A percentile compares a stretch with the other conserved stretches of the same genome.
These are phyloP conservation scores for Hirsutella rhossiliensis DNA, from an alignment of 2,329 filamentous ascomycete species.

Conservation along the genomic window DNA sequence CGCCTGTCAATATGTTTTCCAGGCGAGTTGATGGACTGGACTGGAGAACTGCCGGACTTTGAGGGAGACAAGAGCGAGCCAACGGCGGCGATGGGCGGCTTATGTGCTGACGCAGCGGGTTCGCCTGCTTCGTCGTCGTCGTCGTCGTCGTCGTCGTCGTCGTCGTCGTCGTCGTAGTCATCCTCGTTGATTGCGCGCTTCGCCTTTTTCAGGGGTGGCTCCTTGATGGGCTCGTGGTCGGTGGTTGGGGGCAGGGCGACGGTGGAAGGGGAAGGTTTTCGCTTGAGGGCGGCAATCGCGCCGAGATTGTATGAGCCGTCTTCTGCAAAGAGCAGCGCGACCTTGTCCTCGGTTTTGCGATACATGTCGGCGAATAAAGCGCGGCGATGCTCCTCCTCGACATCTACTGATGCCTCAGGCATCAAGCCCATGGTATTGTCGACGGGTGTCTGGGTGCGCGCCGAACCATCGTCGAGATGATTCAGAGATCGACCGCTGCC, in stretches of 20 bases:
- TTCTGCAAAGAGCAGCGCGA: constrained; percentile 60
- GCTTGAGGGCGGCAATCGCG: constrained; percentile 41
- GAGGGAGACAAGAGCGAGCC: constrained; percentile 54
- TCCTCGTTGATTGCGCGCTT: constrained; percentile 73
- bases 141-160: constrained; percentile 60
- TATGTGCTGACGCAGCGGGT: constrained; percentile 33
- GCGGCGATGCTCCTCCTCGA: constrained; percentile 59
- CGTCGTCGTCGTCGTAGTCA: constrained; percentile 77
- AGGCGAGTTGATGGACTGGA: constrained; percentile 48
- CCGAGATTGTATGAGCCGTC: constrained; percentile 39
- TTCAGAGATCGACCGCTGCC: constrained; percentile 39
- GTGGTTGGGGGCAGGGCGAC: constrained; percentile 40
- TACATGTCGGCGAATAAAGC: constrained; percentile 68
- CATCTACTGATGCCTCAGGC: constrained; percentile 49
- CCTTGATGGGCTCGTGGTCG: constrained; percentile 45
- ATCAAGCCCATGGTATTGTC: constrained; percentile 37
- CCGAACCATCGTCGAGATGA: constrained; percentile 47
- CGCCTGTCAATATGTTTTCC: constrained; percentile 44
- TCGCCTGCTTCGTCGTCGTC: constrained; percentile 46
- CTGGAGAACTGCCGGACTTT: constrained; percentile 57
- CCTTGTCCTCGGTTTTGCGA: constrained; percentile 62
- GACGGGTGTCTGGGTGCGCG: constrained; percentile 37
- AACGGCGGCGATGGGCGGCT: constrained; percentile 39
- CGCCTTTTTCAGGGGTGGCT: constrained; percentile 59
- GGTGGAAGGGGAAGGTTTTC: constrained; percentile 23